phyloP scores from a whole-genome alignment of 2,329 filamentous ascomycete species.

The Parascedosporium putredinis region DNA sequence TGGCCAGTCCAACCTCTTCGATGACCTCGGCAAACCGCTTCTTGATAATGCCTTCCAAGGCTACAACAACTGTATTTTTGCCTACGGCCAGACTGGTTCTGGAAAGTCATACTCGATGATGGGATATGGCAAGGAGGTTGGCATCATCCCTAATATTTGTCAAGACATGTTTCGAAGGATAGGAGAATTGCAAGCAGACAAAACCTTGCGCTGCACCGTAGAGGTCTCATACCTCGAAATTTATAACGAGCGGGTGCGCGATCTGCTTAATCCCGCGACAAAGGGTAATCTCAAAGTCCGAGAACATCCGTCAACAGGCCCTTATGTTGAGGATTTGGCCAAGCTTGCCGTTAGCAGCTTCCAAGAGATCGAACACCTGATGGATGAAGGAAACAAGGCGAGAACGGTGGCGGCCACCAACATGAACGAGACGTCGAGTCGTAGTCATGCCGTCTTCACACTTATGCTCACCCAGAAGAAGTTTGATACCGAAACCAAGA shows the following conservation, averaged over 20 bases:
- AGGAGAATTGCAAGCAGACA: slow-evolving; percentile 56
- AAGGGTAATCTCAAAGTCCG: slow-evolving; percentile 95
- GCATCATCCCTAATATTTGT: slow-evolving; percentile 94
- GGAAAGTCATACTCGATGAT: slow-evolving; percentile 99
- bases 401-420: slow-evolving; percentile 96
- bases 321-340: slow-evolving; percentile 94
- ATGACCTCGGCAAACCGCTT: slow-evolving; percentile 78
- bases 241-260: slow-evolving; percentile 95
- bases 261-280: slow-evolving; percentile 87
- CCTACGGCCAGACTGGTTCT: slow-evolving; percentile 95
- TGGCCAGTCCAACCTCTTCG: slow-evolving; percentile 79
- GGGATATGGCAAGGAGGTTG: slow-evolving; percentile 92
- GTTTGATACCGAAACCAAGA: slow-evolving; percentile 81
- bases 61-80: slow-evolving; percentile 99
- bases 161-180: slow-evolving; percentile 96
- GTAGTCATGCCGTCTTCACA: slow-evolving; percentile 97
- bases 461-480: slow-evolving; percentile 91
- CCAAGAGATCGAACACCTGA: slow-evolving; percentile 89
- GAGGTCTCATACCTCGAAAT: slow-evolving; percentile 99
- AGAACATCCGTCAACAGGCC: slow-evolving; percentile 94
- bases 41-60: slow-evolving; percentile 97
- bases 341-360: slow-evolving; percentile 92
- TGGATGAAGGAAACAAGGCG: slow-evolving; percentile 99
- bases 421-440: slow-evolving; percentile 99
- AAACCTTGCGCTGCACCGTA: slow-evolving; percentile 76